These are phyloP conservation scores for Candida golubevii DNA, from an alignment of 805 yeast genomes.

Conservation along the genomic window DNA sequence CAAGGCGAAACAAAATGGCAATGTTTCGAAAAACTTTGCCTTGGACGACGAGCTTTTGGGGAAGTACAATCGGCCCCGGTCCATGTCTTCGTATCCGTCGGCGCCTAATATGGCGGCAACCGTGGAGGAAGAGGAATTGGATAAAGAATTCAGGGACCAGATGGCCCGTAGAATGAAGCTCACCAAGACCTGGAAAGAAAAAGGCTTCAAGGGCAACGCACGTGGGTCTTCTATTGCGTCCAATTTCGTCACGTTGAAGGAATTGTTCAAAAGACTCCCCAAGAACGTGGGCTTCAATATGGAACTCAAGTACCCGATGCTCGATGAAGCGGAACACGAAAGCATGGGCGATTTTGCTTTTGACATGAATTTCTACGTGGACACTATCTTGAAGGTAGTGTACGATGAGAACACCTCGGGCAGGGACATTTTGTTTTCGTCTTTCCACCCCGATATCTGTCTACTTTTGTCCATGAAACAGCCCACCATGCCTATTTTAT, in stretches of 20 bases:
- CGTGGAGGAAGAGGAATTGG: conserved; percentile 30
- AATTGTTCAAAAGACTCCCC: conserved; percentile 78
- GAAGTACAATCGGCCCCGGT: conserved; percentile 33
- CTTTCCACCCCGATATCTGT: conserved; percentile 94
- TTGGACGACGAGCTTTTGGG: conserved; percentile 35
- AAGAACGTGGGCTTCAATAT: conserved; percentile 85
- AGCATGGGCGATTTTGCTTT: conserved; percentile 81
- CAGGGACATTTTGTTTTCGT: conserved; percentile 83
- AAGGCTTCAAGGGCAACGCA: conserved; percentile 88
- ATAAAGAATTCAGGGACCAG: conserved; percentile 36
- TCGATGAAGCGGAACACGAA: conserved; percentile 86
- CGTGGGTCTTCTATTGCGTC: conserved; percentile 89
- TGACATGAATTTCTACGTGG: conserved; percentile 84
- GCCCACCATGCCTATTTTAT: conserved; percentile 88
- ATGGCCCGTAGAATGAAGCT: conserved; percentile 66
- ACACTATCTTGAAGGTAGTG: conserved; percentile 74
- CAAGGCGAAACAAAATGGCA: conserved; percentile 11
- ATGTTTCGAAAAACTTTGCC: conserved; percentile 21
- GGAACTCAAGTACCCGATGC: conserved; percentile 93
- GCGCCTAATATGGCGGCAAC: conserved; percentile 25
- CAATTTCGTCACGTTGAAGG: conserved; percentile 82
- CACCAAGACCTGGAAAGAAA: conserved; percentile 83
- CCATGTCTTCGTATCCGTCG: conserved; percentile 36
- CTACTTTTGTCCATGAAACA: conserved; percentile 81
- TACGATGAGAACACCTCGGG: conserved; percentile 71